A percentile compares a stretch with the other conserved stretches of the same genome.
Conservation (phyloP, 164 flowering plant genomes). For the Protea cynaroides region DNA sequence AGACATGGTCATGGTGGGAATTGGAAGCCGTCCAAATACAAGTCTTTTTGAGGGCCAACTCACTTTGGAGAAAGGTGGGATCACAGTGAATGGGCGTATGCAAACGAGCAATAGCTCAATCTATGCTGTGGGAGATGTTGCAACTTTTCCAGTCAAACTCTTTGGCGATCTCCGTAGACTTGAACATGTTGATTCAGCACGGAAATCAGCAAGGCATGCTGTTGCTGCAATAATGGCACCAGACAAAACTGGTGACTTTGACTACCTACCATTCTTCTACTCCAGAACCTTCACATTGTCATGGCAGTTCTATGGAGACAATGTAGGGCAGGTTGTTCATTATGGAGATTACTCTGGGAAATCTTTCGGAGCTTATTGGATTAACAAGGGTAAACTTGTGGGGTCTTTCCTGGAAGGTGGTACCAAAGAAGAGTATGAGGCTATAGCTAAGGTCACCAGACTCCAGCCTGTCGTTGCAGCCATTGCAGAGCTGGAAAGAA, state of each 20-base stretch:
- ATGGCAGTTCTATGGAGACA: slow-evolving; percentile 98
- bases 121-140: slow-evolving; percentile 97
- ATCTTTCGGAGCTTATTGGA: slow-evolving; percentile 88
- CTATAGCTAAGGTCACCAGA: slow-evolving; percentile 67
- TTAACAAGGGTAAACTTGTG: slow-evolving; percentile 64
- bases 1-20: slow-evolving; percentile 92
- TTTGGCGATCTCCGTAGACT: slow-evolving; percentile 80
- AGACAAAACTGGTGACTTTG: slow-evolving; percentile 54
- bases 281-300: slow-evolving; percentile 83
- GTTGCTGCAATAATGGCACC: slow-evolving; percentile 80
- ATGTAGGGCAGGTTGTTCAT: slow-evolving; percentile 69
- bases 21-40: slow-evolving; percentile 95
- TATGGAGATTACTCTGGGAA: slow-evolving; percentile 75
- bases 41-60: slow-evolving; percentile 86
- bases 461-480: slow-evolving; percentile 51
- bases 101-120: slow-evolving; percentile 87
- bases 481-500: slow-evolving; percentile 54
- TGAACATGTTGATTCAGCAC: slow-evolving; percentile 90
- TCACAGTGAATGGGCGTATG: slow-evolving; percentile 75
- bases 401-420: slow-evolving; percentile 98
- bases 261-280: slow-evolving; percentile 93
- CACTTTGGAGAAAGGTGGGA: slow-evolving; percentile 87
- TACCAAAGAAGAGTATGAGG: slow-evolving; percentile 79
- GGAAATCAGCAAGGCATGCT: slow-evolving; percentile 79
- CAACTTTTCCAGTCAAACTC: slow-evolving; percentile 80